Base-by-base conservation (phyloP, 2,329 filamentous ascomycete genomes). In the Penicillium sp. region DNA sequence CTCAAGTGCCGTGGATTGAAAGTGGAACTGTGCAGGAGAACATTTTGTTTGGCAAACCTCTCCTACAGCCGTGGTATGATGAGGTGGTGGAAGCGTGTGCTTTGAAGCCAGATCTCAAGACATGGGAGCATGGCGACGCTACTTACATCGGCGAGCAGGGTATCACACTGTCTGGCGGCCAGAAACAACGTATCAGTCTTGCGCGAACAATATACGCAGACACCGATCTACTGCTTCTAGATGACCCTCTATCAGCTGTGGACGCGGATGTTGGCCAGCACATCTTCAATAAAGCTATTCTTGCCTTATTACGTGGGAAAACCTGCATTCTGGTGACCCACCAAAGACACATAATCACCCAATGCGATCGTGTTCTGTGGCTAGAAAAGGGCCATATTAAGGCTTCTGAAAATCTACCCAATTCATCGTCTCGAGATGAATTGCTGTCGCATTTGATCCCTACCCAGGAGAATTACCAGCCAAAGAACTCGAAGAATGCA, bases 21-120 rank as follows among this genome's bases (percentile, higher is more conserved):
- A 47, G 53, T 62, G n/a, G 21, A 48, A 21, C 37, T 19, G 37
- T 38, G n/a, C 37, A 38, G n/a, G 37, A 38, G 37, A 38, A 38
- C 5, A 38, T 38, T 19, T n/a, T 38, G n/a, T 38, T 38, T 38
- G 37, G 37, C 1, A 38, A 38, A 38, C n/a, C 37, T 19, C n/a
- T 38, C 19, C 37, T 19, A 19, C 37, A 38, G 9, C n/a, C 37
- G 10, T 38, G 37, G 37, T 38, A 38, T 12, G n/a, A 38, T 19
- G 37, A 19, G 37, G 37, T 38, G 37, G n/a, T 38, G n/a, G 37
- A 38, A 9, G 37, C 37, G 37, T 38, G 37, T 12, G 37, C 37
- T 10, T 38, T 38, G n/a, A 38, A 38, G 3, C 37, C 17, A 10
- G 37, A 38, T 12, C 37, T 38, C 37, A 38, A 38, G 37, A 19